Evolutionary conservation across 768 basidiomycete genomes (phyloP).

Genomic region (Suillus clintonianus): DNA sequence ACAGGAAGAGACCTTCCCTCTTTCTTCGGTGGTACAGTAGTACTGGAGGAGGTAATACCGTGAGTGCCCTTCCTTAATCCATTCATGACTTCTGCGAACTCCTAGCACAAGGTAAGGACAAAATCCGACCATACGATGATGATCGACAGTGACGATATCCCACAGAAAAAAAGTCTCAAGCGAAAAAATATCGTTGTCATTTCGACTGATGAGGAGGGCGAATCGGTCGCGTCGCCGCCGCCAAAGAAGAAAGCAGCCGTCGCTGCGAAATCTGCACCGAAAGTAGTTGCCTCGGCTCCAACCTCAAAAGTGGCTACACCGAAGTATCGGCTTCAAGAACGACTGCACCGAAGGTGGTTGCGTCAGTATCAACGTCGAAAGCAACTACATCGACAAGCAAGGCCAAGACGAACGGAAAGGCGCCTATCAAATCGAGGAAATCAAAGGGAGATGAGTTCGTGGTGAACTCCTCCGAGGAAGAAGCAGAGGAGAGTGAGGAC

Average conservation of each 20-base stretch:
- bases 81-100: not conserved
- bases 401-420: not conserved
- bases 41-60: not conserved
- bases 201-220: conserved; percentile 43
- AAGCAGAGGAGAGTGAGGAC: conserved; percentile 20
- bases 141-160: conserved; percentile 26
- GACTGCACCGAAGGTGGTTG: conserved; percentile 1
- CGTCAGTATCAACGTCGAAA: not conserved
- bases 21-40: conserved; percentile 43
- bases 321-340: not conserved
- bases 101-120: conserved; percentile 7
- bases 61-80: not conserved
- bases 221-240: conserved; percentile 29
- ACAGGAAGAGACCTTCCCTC: conserved; percentile 39
- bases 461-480: conserved; percentile 30
- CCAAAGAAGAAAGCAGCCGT: conserved; percentile 44
- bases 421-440: conserved; percentile 4
- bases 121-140: conserved; percentile 20
- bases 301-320: not conserved
- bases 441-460: conserved; percentile 35
- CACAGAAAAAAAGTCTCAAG: conserved; percentile 21
- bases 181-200: conserved; percentile 34
- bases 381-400: not conserved
- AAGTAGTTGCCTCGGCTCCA: not conserved
- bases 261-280: conserved; percentile 6